phyloP scores from a whole-genome alignment of 129 eudicot species.

The Centella asiatica region DNA sequence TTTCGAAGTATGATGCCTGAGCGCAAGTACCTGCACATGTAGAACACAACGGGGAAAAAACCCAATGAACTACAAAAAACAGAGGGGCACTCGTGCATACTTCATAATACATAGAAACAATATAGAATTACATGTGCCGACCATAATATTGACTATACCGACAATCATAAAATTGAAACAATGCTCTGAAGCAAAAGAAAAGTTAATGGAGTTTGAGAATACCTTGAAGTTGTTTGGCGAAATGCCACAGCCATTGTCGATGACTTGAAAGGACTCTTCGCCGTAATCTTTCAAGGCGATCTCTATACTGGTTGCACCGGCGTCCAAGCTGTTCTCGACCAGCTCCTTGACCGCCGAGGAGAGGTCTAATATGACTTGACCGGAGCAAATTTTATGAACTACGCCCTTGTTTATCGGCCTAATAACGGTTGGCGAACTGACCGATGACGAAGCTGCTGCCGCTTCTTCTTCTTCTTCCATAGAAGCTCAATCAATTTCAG shows the following conservation, averaged over 20 bases:
- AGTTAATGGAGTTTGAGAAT: no score
- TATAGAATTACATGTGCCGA: no score
- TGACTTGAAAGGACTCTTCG: constrained; percentile 61
- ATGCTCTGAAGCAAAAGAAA: neutral
- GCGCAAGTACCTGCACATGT: constrained; percentile 62
- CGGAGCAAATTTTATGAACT: constrained; percentile 74
- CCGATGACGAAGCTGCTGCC: constrained; percentile 12
- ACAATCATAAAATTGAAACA: no score
- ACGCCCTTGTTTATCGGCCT: constrained; percentile 71
- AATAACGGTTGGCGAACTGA: constrained; percentile 27
- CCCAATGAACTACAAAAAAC: neutral
- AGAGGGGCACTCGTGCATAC: no score
- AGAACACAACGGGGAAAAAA: neutral
- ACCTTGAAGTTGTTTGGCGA: constrained; percentile 68
- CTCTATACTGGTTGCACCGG: constrained; percentile 81
- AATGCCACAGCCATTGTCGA: constrained; percentile 77
- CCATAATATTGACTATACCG: no score
- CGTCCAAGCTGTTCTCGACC: constrained; percentile 94
- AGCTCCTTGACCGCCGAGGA: constrained; percentile 88
- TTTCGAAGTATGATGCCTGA: constrained; percentile 93
- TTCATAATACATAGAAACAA: neutral
- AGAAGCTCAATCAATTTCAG: neutral
- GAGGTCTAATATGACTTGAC: constrained; percentile 88
- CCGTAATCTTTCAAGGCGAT: constrained; percentile 62
- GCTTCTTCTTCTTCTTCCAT: constrained; percentile 31